These are phyloP conservation scores for Mortierella hygrophila DNA, from an alignment of 192 early-diverging fungal genomes.

Conservation along the genomic window DNA sequence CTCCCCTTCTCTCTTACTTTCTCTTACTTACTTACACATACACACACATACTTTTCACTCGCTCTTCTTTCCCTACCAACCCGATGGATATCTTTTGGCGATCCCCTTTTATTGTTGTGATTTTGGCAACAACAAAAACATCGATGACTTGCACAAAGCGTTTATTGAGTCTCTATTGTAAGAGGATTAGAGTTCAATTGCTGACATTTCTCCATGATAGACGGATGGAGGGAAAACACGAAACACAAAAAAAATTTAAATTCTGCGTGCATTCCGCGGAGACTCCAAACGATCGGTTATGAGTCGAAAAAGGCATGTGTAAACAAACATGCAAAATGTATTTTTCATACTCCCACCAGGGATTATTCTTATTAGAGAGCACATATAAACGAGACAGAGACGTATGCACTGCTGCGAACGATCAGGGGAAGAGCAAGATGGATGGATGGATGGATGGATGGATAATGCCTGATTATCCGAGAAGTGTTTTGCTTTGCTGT, in stretches of 20 bases:
- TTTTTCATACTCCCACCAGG: too few relatives aligned
- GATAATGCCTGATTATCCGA: too few relatives aligned
- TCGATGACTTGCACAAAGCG: neutral
- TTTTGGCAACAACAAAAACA: too few relatives aligned
- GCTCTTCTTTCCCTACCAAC: neutral
- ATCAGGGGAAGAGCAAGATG: too few relatives aligned
- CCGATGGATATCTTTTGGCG: neutral
- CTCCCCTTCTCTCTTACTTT: neutral
- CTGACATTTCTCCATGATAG: neutral
- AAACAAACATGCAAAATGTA: too few relatives aligned
- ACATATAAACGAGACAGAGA: too few relatives aligned
- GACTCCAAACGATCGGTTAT: neutral
- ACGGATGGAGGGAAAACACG: neutral
- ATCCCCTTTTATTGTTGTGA: neutral
- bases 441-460: too few relatives aligned
- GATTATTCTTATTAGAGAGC: too few relatives aligned
- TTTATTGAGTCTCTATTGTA: neutral
- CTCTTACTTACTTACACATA: neutral
- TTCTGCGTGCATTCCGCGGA: neutral
- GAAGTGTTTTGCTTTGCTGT: too few relatives aligned
- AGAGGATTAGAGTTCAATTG: slow-evolving; percentile 1
- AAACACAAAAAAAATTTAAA: neutral
- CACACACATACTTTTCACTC: neutral
- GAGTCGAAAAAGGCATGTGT: too few relatives aligned
- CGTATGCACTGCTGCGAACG: too few relatives aligned